Conservation (phyloP, 2,329 filamentous ascomycete species). For the Pyrenophora tritici-repentis region DNA sequence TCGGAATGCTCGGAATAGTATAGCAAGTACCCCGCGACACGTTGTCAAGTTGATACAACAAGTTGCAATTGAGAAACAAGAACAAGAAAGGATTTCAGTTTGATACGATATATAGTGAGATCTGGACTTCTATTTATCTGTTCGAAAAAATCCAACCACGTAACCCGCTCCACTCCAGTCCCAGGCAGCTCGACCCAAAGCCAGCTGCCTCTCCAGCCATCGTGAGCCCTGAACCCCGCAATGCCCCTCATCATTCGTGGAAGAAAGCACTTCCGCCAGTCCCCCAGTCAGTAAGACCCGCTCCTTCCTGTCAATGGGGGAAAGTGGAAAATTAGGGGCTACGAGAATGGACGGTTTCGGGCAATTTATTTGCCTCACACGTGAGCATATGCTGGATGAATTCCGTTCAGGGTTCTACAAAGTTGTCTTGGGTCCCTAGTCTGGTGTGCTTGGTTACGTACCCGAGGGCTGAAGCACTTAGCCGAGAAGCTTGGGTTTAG, state of each 20-base stretch:
- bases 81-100: too few relatives aligned
- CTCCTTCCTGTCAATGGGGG: conserved; percentile 5
- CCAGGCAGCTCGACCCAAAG: background rate
- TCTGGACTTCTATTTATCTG: conserved; percentile 8
- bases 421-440: too few relatives aligned
- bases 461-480: background rate
- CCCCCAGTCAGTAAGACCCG: conserved; percentile 6
- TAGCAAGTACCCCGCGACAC: background rate
- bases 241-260: conserved; percentile 21
- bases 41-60: background rate
- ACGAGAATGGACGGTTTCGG: conserved; percentile 3
- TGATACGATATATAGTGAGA: background rate
- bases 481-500: conserved; percentile 21
- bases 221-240: conserved; percentile 17
- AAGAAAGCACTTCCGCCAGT: conserved; percentile 17
- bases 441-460: too few relatives aligned
- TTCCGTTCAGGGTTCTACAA: too few relatives aligned
- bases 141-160: conserved; percentile 7
- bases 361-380: conserved; percentile 16
- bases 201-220: conserved; percentile 3
- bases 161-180: conserved; percentile 4
- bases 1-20: conserved; percentile 14
- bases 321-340: conserved; percentile 9
- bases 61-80: background rate
- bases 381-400: background rate